Conservation (phyloP, 2,329 filamentous ascomycete genomes). For the Hymenoscyphus scutula region DNA sequence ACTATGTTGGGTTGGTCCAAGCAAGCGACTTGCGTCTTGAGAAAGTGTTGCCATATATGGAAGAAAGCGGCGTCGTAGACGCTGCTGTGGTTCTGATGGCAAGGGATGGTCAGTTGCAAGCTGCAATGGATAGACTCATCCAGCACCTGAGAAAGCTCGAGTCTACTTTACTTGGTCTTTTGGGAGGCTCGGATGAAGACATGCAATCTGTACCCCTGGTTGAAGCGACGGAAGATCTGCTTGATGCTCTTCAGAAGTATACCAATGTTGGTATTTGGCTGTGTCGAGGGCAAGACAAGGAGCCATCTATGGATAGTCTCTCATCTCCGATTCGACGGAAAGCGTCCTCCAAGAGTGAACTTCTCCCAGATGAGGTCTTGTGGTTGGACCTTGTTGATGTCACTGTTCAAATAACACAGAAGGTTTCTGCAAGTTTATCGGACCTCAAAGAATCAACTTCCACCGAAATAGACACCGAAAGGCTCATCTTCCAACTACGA, state of each 20-base stretch:
- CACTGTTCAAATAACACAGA: constrained; percentile 62
- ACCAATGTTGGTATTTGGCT: constrained; percentile 92
- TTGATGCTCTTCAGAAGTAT: constrained; percentile 82
- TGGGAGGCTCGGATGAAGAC: constrained; percentile 59
- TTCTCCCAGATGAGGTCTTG: constrained; percentile 54
- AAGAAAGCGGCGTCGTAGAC: constrained; percentile 85
- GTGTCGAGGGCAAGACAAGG: constrained; percentile 80
- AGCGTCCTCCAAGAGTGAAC: constrained; percentile 39
- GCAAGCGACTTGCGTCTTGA: constrained; percentile 77
- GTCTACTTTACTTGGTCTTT: constrained; percentile 70
- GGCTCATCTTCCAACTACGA: constrained; percentile 66
- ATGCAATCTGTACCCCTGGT: constrained; percentile 54
- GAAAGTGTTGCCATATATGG: constrained; percentile 79
- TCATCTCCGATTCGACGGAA: constrained; percentile 51
- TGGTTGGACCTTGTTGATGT: constrained; percentile 62
- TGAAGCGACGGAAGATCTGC: constrained; percentile 68
- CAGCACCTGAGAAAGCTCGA: constrained; percentile 77
- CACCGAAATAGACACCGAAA: constrained; percentile 51
- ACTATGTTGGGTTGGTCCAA: constrained; percentile 76
- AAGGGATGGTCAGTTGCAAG: constrained; percentile 76
- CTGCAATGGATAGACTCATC: constrained; percentile 83
- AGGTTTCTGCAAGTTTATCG: constrained; percentile 56
- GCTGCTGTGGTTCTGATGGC: constrained; percentile 90
- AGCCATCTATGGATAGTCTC: constrained; percentile 39
- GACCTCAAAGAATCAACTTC: constrained; percentile 31